Conservation (phyloP, 371 early-diverging fungal species). For the Funneliformis caledonium region DNA sequence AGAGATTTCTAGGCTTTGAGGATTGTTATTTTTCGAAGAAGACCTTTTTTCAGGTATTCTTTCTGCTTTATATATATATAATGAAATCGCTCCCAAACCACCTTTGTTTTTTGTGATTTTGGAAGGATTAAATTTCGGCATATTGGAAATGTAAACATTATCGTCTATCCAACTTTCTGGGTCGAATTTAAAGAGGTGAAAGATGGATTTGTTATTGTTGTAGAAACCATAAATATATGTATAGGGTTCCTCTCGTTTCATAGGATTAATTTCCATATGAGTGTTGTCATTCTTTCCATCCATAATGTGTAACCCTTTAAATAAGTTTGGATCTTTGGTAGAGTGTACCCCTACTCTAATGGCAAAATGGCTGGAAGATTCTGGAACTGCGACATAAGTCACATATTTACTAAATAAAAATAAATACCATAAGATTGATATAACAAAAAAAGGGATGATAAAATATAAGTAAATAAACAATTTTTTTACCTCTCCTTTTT, state of each 20-base stretch:
- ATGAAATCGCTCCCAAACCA: background rate
- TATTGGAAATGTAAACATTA: background rate
- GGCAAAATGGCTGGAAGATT: background rate
- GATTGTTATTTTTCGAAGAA: background rate
- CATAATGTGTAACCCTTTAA: background rate
- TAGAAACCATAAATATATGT: background rate
- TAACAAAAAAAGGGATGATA: background rate
- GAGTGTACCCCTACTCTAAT: background rate
- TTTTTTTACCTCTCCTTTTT: too few species aligned
- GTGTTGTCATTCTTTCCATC: slow-evolving; percentile 5
- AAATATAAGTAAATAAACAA: too few species aligned
- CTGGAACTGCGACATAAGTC: background rate
- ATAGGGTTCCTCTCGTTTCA: background rate
- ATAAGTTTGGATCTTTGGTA: background rate
- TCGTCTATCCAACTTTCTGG: background rate
- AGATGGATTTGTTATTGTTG: background rate
- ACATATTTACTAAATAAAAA: background rate
- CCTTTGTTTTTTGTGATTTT: background rate
- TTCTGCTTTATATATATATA: background rate
- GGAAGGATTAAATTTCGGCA: background rate
- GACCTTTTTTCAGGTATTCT: background rate
- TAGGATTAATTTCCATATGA: background rate
- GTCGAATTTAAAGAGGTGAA: background rate
- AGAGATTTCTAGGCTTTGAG: background rate
- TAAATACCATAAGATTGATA: background rate